Base-by-base conservation (phyloP, 2,329 filamentous ascomycete genomes). In the Aspergillus versicolor region DNA sequence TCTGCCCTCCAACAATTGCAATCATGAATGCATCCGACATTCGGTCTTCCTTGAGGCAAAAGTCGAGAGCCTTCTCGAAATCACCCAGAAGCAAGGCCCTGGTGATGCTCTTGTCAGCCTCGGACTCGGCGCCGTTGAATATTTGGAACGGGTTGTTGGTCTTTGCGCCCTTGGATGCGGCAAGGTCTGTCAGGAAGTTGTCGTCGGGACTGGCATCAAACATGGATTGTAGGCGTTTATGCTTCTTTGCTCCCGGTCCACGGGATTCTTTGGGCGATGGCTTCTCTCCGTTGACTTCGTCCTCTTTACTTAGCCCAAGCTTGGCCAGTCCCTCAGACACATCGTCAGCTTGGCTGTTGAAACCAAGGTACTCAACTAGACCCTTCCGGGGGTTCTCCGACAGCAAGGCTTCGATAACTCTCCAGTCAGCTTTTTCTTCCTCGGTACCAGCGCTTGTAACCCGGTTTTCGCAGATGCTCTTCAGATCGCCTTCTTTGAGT, bases 11-110 rank as follows among this genome's bases (percentile, higher is more conserved):
- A 68, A 92, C 97, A 67, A 97, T 96, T 46, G 95, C 94, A 70
- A 99, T 93, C 80, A 99, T 91, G 76, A 99, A 96, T 40, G 94
- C 94, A 77, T 99, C 94, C 0, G 94, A 94, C 72, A 97, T 87
- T 52, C 92, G 87, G 63, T 95, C 87, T 73, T 97, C 91, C 67
- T 90, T 87, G 15, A 99, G 78, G 66, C 92, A 96, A 51, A 96
- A 85, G 56, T 95, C 90, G 57, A 96, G 88, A 17, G 94, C 94
- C 71, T 89, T 89, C 56, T 92, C 87, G 68, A 99, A 99, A 62
- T 95, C 85, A 7, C 94, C 94, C 9, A 97, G 82, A 79, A 97
- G 89, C 57, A 99, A 77, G 32, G 93, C 89, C 66, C 86, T 88
- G 4, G 94, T 97, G 62, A 99, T 92, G 56, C 85, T 82, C 75